phyloP scores from a whole-genome alignment of 2,329 filamentous ascomycete genomes.

The Claviceps arundinis region DNA sequence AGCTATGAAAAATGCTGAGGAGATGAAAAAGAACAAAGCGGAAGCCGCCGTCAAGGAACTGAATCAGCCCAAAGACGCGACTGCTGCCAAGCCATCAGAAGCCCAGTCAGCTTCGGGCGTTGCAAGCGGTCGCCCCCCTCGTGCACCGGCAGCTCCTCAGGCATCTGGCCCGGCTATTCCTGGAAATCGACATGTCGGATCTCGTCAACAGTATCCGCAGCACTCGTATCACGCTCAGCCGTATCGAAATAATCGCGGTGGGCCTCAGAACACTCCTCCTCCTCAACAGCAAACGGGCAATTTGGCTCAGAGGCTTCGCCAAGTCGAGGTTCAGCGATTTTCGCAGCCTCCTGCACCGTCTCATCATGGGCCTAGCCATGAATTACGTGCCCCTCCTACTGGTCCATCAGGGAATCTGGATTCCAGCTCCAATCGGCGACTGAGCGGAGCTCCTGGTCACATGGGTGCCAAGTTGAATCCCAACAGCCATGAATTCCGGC shows the following conservation, averaged over 20 bases:
- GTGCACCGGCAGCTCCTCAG: conserved; percentile 22
- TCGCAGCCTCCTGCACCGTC: conserved; percentile 28
- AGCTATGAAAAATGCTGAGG: conserved; percentile 62
- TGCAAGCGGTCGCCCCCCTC: conserved; percentile 18
- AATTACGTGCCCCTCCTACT: conserved; percentile 59
- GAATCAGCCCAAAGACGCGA: conserved; percentile 28
- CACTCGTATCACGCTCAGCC: conserved; percentile 32
- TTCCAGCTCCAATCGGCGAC: conserved; percentile 37
- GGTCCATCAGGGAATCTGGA: conserved; percentile 52
- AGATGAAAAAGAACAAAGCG: conserved; percentile 42
- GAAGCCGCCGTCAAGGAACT: conserved; percentile 31
- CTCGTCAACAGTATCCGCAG: conserved; percentile 35
- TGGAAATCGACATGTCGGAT: conserved; percentile 31
- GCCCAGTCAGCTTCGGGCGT: conserved; percentile 10
- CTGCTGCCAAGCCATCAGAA: conserved; percentile 23
- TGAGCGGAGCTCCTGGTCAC: conserved; percentile 37
- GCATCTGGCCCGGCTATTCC: conserved; percentile 12
- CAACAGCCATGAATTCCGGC: conserved; percentile 67
- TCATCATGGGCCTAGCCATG: conserved; percentile 42
- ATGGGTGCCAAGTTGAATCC: conserved; percentile 48
- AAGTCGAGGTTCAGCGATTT: conserved; percentile 38
- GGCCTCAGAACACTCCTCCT: conserved; percentile 27
- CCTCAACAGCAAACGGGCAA: conserved; percentile 29
- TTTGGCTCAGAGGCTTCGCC: conserved; percentile 37
- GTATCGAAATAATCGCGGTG: conserved; percentile 34